Evolutionary conservation across 768 basidiomycete species (phyloP).

Genomic region (Ramaria sp.): DNA sequence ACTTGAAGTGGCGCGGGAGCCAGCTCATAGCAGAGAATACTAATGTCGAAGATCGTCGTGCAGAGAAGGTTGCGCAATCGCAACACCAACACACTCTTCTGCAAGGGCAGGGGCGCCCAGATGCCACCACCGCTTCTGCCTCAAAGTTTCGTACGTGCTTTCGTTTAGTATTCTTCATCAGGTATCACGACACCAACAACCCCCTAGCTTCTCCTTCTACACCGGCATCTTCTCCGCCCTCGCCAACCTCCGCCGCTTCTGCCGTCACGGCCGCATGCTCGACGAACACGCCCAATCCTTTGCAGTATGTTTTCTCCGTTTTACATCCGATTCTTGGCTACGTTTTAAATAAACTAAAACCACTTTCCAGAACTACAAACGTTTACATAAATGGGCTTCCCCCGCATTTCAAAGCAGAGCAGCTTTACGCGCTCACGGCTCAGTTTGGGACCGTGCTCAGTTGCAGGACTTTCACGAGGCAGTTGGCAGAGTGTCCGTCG

Average conservation of each 20-base stretch:
- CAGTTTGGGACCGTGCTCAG: constrained; percentile 69
- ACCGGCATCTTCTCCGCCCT: not conserved
- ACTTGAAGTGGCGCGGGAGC: not conserved
- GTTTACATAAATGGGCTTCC: constrained; percentile 86
- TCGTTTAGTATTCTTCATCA: too few relatives aligned
- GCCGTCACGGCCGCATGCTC: constrained; percentile 1
- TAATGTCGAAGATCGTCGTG: not conserved
- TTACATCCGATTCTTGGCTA: too few relatives aligned
- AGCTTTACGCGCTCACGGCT: constrained; percentile 57
- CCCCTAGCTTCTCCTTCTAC: not conserved
- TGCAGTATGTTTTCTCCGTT: not conserved
- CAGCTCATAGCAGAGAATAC: not conserved
- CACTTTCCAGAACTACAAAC: constrained; percentile 42
- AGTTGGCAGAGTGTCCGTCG: constrained; percentile 61
- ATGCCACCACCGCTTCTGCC: too few relatives aligned
- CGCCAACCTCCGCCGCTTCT: not conserved
- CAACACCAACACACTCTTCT: too few relatives aligned
- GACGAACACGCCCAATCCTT: constrained; percentile 7
- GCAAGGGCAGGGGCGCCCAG: too few relatives aligned
- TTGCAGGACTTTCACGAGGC: constrained; percentile 75
- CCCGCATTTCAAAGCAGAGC: constrained; percentile 72
- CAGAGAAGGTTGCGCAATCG: too few relatives aligned
- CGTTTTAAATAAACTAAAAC: too few relatives aligned
- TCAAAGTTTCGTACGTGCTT: too few relatives aligned
- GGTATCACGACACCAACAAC: not conserved